A percentile compares a stretch with the other conserved stretches of the same genome.
Conservation (phyloP, 495 filamentous ascomycete genomes). For the Neurospora sp. region DNA sequence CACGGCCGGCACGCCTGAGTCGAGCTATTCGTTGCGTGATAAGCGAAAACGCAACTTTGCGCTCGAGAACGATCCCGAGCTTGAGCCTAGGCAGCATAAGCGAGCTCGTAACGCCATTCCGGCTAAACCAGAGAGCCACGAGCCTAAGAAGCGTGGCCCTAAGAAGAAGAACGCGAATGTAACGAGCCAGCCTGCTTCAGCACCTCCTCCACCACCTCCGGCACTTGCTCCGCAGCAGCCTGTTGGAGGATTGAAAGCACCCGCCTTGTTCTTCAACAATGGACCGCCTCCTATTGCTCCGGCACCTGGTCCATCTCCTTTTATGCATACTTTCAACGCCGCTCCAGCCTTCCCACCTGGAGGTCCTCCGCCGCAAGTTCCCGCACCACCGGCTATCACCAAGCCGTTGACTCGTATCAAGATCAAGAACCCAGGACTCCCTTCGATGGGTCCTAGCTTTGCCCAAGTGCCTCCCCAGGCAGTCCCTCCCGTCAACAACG, state of each 20-base stretch:
- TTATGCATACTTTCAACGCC: conserved; percentile 22
- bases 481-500: conserved; percentile 10
- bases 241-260: conserved; percentile 11
- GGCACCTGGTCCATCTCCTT: conserved; percentile 11
- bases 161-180: conserved; percentile 9
- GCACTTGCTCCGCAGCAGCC: conserved; percentile 6
- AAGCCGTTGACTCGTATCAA: conserved; percentile 25
- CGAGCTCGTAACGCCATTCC: conserved; percentile 6
- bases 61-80: conserved; percentile 25
- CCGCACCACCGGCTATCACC: conserved; percentile 17
- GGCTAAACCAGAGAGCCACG: conserved; percentile 5
- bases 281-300: conserved; percentile 7
- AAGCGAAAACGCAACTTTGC: conserved; percentile 28
- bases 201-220: conserved; percentile 16
- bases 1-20: conserved; percentile 23
- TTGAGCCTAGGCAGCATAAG: conserved; percentile 15
- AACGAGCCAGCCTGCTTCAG: conserved; percentile 5
- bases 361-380: conserved; percentile 10
- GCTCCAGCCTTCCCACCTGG: conserved; percentile 11
- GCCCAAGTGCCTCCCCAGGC: conserved; percentile 8
- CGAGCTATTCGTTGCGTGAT: conserved; percentile 27
- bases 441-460: not conserved
- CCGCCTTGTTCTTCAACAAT: conserved; percentile 13
- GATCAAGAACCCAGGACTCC: conserved; percentile 16
- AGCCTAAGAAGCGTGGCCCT: conserved; percentile 12